Evolutionary conservation across 148 eudicot genomes (phyloP), one percentile per base, ranked within the genome.

Genomic region (Rhododendron griersonianum): DNA sequence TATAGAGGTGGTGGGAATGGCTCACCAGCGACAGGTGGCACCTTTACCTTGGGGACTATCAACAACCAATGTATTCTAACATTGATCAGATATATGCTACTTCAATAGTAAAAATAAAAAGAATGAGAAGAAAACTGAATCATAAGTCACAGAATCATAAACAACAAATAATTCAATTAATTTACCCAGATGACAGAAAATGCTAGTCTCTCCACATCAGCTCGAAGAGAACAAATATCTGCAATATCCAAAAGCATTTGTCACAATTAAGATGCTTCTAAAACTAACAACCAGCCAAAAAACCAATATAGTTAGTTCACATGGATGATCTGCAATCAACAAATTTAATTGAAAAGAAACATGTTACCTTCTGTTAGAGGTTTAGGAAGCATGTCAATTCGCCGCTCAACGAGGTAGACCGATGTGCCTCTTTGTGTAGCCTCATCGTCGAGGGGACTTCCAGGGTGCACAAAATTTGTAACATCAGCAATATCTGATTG

Each of bases 301-400:
- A 71, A 33, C 45, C 18, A 51, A n/a, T 33, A 21, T 33, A 55
- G n/a, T 80, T 18, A 53, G 9, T 50, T 80, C 48, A 65, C 15
- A 39, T 44, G 83, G 33, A 81, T 53, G 45, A 55, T 33, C 16
- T 82, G 33, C 39, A 86, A 39, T 53, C 8, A 83, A 11, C 57
- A 87, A 84, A 25, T 33, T 37, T 4, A 78, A 44, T 48, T 75
- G n/a, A 57, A 65, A 33, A 13, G 73, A 69, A 61, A 48, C 80
- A 85, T 18, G 80, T 71, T 57, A 88, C 99, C 99, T 95, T 97
- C 99, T 23, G 99, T 97, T 76, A 97, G 89, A 92, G 98, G 99
- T 91, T 97, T 97, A 16, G 99, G 99, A 81, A 97, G 96, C 99
- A 97, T 97, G 92, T 97, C 99, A 89, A 95, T 97, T 78, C 99